Conservation (phyloP, 192 early-diverging fungal species). For the Rhizophagus sp. region DNA sequence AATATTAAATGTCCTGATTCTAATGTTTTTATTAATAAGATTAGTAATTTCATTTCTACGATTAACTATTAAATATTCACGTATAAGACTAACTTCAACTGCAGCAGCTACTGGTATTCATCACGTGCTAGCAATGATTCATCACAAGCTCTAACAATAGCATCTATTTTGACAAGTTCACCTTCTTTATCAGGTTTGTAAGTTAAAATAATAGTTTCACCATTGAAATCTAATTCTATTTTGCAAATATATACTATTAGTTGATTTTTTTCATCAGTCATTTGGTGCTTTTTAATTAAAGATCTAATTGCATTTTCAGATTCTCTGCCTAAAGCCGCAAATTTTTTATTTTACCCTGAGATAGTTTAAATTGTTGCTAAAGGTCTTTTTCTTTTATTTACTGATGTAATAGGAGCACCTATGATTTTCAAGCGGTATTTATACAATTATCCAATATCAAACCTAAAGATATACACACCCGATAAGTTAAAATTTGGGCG, state of each 20-base stretch:
- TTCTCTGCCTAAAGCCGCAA: background rate
- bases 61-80: background rate
- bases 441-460: too few relatives aligned
- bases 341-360: background rate
- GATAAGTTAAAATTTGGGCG: too few relatives aligned
- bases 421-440: background rate
- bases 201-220: background rate
- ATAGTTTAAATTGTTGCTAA: background rate
- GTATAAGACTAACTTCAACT: background rate
- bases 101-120: background rate
- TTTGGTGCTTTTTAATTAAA: background rate
- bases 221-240: background rate
- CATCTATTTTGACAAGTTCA: background rate
- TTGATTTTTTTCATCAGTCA: background rate
- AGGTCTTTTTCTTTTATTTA: background rate
- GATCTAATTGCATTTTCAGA: background rate
- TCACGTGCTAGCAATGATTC: background rate
- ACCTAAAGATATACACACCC: too few relatives aligned
- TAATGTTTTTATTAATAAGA: background rate
- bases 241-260: background rate
- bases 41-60: background rate
- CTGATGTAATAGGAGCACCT: background rate
- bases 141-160: constrained; percentile 2
- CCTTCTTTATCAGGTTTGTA: background rate
- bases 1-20: background rate